These are phyloP conservation scores for Cryptococcus floricola DNA, from an alignment of 1,284 basidiomycete species.

Conservation along the genomic window DNA sequence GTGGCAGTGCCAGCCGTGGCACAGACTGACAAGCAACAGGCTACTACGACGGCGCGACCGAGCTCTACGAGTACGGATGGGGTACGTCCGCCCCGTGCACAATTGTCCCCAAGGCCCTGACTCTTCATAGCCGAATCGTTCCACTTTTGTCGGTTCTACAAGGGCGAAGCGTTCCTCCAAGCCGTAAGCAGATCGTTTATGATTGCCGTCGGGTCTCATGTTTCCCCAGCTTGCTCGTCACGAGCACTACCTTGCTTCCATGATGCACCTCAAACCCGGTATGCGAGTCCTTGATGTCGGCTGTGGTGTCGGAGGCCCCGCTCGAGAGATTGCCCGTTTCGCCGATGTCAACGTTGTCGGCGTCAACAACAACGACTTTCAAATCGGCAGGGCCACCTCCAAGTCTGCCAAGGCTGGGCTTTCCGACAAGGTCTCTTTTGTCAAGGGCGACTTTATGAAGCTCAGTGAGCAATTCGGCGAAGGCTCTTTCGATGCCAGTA, in stretches of 20 bases:
- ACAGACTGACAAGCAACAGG: conserved; percentile 52
- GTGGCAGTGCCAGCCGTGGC: background rate
- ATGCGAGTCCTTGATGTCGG: conserved; percentile 98
- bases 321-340: conserved; percentile 90
- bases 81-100: conserved; percentile 13
- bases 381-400: conserved; percentile 76
- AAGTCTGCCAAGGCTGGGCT: conserved; percentile 80
- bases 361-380: conserved; percentile 96
- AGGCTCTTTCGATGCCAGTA: conserved; percentile 89
- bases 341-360: conserved; percentile 82
- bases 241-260: conserved; percentile 91
- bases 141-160: conserved; percentile 98
- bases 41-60: conserved; percentile 95
- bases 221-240: conserved; percentile 73
- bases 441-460: conserved; percentile 96
- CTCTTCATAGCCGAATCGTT: conserved; percentile 64
- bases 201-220: background rate
- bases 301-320: conserved; percentile 96
- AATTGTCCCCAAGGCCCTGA: conserved; percentile 1
- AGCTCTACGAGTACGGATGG: conserved; percentile 89
- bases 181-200: conserved; percentile 46
- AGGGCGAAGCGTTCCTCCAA: conserved; percentile 82
- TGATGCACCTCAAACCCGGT: conserved; percentile 76
- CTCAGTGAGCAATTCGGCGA: conserved; percentile 87
- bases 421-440: conserved; percentile 71